These are phyloP conservation scores for Harringtonia lauricola DNA, from an alignment of 2,329 filamentous ascomycete genomes.

Conservation along the genomic window DNA sequence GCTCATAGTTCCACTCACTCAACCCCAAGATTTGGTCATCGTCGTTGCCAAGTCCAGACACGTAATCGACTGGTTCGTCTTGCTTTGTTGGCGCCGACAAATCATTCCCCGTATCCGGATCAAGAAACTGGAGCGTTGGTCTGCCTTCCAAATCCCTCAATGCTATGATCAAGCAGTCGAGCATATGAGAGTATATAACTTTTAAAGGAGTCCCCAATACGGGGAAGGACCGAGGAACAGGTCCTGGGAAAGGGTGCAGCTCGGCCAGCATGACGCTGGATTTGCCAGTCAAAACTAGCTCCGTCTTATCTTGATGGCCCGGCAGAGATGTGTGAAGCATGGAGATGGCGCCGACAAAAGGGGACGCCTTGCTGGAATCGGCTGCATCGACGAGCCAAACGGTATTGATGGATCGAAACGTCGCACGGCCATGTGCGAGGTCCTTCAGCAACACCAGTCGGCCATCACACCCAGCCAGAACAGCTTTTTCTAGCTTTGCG, in stretches of 20 bases:
- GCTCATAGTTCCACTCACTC: conserved; percentile 51
- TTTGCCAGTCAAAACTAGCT: conserved; percentile 38
- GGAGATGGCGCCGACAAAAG: conserved; percentile 35
- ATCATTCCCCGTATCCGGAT: conserved; percentile 40
- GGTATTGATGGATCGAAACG: conserved; percentile 29
- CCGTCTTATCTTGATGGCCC: conserved; percentile 24
- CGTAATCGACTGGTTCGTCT: conserved; percentile 31
- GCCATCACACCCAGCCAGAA: conserved; percentile 38
- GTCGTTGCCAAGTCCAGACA: conserved; percentile 42
- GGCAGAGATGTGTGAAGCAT: conserved; percentile 29
- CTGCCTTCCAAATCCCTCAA: conserved; percentile 26
- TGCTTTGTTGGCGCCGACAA: conserved; percentile 35
- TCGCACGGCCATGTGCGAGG: conserved; percentile 16
- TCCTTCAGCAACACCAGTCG: conserved; percentile 31
- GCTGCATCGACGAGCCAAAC: conserved; percentile 42
- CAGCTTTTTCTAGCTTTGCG: conserved; percentile 13
- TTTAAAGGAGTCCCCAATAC: conserved; percentile 37
- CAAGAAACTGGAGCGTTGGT: conserved; percentile 44
- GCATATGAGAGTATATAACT: conserved; percentile 41
- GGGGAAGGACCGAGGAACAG: conserved; percentile 37
- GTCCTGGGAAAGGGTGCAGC: conserved; percentile 31
- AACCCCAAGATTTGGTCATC: conserved; percentile 51
- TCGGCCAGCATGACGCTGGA: conserved; percentile 41
- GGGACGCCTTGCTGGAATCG: conserved; percentile 32
- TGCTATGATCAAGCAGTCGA: conserved; percentile 44